Evolutionary conservation across 1,284 basidiomycete species (phyloP), one percentile per base, ranked within the genome.

Genomic region (Rhodotorula mucilaginosa): DNA sequence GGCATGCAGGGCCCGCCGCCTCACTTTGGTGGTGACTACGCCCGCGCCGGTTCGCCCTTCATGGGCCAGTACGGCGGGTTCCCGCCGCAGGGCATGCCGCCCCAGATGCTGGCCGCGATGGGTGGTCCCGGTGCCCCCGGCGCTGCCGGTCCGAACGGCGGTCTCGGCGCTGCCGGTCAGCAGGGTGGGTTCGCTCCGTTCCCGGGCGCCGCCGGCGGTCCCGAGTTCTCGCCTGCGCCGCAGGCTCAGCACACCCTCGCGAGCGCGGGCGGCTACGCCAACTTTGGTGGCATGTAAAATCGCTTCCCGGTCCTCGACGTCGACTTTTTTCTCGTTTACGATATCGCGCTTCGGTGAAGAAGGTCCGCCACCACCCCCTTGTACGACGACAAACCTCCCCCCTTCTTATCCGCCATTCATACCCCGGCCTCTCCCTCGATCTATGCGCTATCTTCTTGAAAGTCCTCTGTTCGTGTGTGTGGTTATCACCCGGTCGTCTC

Each of bases 131-230:
- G 54, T 18, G 54, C 54, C n/a, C 54, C 54, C n/a, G 54, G 54
- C 26, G 54, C 54, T 16, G 54, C 54, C 26, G 65, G 60, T n/a
- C 54, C 58, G 49, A 63, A 70, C 48, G 64, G 52, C 29, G n/a
- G 46, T 13, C 44, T 26, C 59, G 46, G 44, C 10, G 59, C n/a
- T 34, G 61, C 47, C 12, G 61, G 61, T n/a, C 49, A 51, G 49
- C 71, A 63, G 54, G 58, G 47, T 31, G 64, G 61, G 10, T 72
- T 72, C 31, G 70, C 70, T 19, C 70, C 70, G 21, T 72, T 72
- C 73, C 68, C 65, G 21, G 61, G 62, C 46, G 64, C 31, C 29
- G 46, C 54, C 29, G 64, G 59, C 39, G 52, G 44, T 21, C 57
- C 64, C 49, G 58, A 29, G 44, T 65, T 61, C 65, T 46, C 66